Percentiles rank a stretch among this genome's conserved stretches.
Evolutionary conservation across 2,329 filamentous ascomycete species (phyloP).

Genomic region (Colletotrichum gigasporum): DNA sequence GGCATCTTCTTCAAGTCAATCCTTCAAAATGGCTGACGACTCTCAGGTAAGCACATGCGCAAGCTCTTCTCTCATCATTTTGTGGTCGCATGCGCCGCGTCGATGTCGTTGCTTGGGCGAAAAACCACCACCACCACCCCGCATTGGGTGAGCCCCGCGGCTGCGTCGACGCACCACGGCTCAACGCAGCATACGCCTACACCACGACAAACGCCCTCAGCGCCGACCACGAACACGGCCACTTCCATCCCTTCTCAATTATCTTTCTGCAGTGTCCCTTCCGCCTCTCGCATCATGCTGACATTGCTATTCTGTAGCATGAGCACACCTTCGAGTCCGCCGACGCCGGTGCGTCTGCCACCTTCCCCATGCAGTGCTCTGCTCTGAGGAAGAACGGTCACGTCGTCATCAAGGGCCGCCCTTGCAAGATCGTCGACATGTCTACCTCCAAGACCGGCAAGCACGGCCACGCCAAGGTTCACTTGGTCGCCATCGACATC

Average conservation of each 20-base stretch:
- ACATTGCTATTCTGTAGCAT: constrained; percentile 57
- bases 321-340: constrained; percentile 85
- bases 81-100: constrained; percentile 39
- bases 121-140: constrained; percentile 50
- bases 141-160: constrained; percentile 47
- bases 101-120: constrained; percentile 35
- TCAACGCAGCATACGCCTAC: constrained; percentile 17
- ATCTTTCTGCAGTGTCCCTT: background rate
- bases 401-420: constrained; percentile 98
- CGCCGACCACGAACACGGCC: background rate
- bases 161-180: constrained; percentile 27
- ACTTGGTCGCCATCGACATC: constrained; percentile 97
- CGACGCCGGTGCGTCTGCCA: constrained; percentile 95
- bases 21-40: constrained; percentile 67
- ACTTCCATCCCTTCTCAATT: background rate
- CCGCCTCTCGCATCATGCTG: background rate
- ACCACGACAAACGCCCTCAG: background rate
- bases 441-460: constrained; percentile 99
- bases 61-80: constrained; percentile 25
- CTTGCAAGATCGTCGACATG: constrained; percentile 99
- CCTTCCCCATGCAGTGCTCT: constrained; percentile 99
- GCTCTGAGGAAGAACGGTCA: constrained; percentile 99
- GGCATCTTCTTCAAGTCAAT: constrained; percentile 41
- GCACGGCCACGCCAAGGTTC: constrained; percentile 99
- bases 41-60: constrained; percentile 54